phyloP scores from a whole-genome alignment of 345 rosid genomes.

The Theobroma cacao region DNA sequence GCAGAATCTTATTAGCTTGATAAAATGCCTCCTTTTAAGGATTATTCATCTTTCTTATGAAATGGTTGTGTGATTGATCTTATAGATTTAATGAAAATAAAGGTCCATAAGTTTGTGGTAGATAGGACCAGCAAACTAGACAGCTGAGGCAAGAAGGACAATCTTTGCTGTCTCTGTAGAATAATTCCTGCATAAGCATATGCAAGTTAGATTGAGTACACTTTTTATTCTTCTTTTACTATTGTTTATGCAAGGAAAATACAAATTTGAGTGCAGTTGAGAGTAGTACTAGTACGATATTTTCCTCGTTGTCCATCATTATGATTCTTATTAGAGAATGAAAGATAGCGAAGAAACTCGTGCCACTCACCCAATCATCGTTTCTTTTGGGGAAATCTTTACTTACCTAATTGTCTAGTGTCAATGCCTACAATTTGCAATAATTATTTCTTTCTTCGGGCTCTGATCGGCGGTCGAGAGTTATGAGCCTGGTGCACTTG shows the following conservation, averaged over 20 bases:
- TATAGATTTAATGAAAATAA: background rate
- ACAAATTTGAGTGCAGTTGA: too few species aligned
- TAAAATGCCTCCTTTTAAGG: background rate
- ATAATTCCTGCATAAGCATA: background rate
- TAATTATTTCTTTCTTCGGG: background rate
- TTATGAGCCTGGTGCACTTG: background rate
- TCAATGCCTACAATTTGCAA: background rate
- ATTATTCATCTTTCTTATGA: background rate
- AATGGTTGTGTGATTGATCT: background rate
- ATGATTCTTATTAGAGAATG: background rate
- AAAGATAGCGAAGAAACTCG: background rate
- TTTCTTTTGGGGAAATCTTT: background rate
- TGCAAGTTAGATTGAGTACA: background rate
- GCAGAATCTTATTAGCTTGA: background rate
- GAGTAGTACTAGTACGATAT: background rate
- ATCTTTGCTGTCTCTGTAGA: too few species aligned
- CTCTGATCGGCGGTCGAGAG: background rate
- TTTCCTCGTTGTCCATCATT: background rate
- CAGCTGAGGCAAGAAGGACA: background rate
- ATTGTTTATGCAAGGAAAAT: too few species aligned
- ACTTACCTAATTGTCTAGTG: too few species aligned
- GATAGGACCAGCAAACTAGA: background rate
- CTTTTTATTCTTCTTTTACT: too few species aligned
- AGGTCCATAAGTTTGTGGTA: too few species aligned
- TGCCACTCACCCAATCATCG: background rate